Percentiles rank a stretch among this genome's conserved stretches.
These are phyloP conservation scores for Periconia digitata DNA, from an alignment of 2,329 filamentous ascomycete genomes.

Conservation along the genomic window DNA sequence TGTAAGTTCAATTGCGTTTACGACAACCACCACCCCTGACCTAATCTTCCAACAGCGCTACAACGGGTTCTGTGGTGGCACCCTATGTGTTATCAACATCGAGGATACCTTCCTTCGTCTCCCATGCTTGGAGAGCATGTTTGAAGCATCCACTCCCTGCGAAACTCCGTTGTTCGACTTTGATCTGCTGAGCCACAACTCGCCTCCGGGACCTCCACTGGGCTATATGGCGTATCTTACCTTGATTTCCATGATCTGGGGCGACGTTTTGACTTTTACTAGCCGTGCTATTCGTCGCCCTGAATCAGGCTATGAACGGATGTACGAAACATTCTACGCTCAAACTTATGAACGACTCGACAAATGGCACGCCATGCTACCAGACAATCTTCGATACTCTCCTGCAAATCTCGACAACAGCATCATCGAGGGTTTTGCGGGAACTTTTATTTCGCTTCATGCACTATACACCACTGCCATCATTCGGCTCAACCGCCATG, in stretches of 20 bases:
- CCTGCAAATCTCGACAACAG: slow-evolving; percentile 60
- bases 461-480: slow-evolving; percentile 66
- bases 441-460: slow-evolving; percentile 65
- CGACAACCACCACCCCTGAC: slow-evolving; percentile 33
- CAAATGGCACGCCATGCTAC: slow-evolving; percentile 62
- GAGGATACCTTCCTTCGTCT: slow-evolving; percentile 69
- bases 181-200: slow-evolving; percentile 45
- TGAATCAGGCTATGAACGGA: slow-evolving; percentile 45
- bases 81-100: slow-evolving; percentile 58
- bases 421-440: slow-evolving; percentile 56
- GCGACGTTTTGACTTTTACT: slow-evolving; percentile 62
- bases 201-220: slow-evolving; percentile 37
- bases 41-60: slow-evolving; percentile 52
- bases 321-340: slow-evolving; percentile 56
- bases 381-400: slow-evolving; percentile 57
- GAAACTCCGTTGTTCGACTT: slow-evolving; percentile 64
- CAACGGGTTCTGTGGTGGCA: slow-evolving; percentile 58
- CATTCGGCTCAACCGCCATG: slow-evolving; percentile 67
- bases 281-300: slow-evolving; percentile 55
- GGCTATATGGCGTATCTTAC: slow-evolving; percentile 62
- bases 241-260: slow-evolving; percentile 66
- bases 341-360: slow-evolving; percentile 56
- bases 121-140: slow-evolving; percentile 62
- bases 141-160: slow-evolving; percentile 61
- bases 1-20: slow-evolving; percentile 47